phyloP scores from a whole-genome alignment of 805 yeast genomes.

The Priceomyces carsonii region DNA sequence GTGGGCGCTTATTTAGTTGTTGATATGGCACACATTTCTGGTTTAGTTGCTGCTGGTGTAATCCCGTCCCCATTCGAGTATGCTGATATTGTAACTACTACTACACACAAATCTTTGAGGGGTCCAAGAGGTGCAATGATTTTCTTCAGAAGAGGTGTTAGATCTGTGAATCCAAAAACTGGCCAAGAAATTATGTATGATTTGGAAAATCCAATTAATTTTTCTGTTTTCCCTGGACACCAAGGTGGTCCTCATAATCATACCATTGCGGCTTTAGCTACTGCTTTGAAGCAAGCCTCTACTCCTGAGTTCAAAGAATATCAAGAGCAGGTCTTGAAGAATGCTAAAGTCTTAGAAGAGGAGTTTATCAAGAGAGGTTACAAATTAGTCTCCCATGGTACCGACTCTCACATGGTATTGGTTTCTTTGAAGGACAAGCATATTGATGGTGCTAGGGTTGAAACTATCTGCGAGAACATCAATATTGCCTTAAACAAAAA shows the following conservation, averaged over 20 bases:
- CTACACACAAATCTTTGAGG: conserved; percentile 96
- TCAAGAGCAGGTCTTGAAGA: conserved; percentile 79
- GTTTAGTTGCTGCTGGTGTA: conserved; percentile 92
- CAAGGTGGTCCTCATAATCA: conserved; percentile 99
- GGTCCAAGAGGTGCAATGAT: conserved; percentile 99
- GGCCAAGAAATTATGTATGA: conserved; percentile 87
- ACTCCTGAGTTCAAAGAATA: conserved; percentile 86
- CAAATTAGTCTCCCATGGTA: conserved; percentile 85
- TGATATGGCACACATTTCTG: conserved; percentile 98
- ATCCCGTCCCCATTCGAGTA: conserved; percentile 89
- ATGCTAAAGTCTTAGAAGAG: conserved; percentile 75
- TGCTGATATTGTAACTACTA: conserved; percentile 96
- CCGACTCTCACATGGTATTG: conserved; percentile 90
- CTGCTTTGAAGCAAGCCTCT: conserved; percentile 89
- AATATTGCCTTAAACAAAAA: conserved; percentile 96
- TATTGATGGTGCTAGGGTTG: conserved; percentile 96
- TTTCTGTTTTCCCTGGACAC: conserved; percentile 98
- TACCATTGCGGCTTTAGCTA: conserved; percentile 94
- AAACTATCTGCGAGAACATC: conserved; percentile 81
- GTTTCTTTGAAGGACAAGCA: conserved; percentile 76
- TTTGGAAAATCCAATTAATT: conserved; percentile 88
- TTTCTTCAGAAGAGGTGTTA: conserved; percentile 92
- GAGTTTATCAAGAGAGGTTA: conserved; percentile 67
- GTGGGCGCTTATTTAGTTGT: conserved; percentile 91
- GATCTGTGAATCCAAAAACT: conserved; percentile 71